A percentile compares a stretch with the other conserved stretches of the same genome.
phyloP scores from a whole-genome alignment of 1,284 basidiomycete genomes.

The Ganoderma lingzhi region DNA sequence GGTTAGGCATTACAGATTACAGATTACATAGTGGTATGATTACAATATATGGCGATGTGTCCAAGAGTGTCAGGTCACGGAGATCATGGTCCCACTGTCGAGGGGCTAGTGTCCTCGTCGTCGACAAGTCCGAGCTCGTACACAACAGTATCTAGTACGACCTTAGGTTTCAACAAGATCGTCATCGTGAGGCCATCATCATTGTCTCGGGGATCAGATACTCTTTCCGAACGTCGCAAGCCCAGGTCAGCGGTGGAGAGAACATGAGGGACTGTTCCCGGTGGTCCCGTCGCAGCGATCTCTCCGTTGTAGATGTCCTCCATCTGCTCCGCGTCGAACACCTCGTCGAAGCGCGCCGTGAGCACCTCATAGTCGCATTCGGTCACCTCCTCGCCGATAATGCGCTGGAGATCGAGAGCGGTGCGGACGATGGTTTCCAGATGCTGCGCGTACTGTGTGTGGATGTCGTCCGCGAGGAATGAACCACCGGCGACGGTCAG shows the following conservation, averaged over 20 bases:
- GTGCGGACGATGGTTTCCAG: slow-evolving; percentile 32
- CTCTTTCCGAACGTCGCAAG: slow-evolving; percentile 38
- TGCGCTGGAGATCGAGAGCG: slow-evolving; percentile 55
- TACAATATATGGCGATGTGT: neutral
- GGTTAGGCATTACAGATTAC: neutral
- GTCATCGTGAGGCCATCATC: slow-evolving; percentile 31
- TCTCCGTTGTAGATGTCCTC: slow-evolving; percentile 48
- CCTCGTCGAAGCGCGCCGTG: slow-evolving; percentile 45
- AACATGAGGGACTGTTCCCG: slow-evolving; percentile 34
- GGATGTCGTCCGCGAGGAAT: slow-evolving; percentile 17
- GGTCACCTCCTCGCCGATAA: slow-evolving; percentile 59
- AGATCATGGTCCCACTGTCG: slow-evolving; percentile 22
- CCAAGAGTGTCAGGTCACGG: slow-evolving; percentile 4
- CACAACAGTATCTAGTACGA: slow-evolving; percentile 43
- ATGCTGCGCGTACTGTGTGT: slow-evolving; percentile 20
- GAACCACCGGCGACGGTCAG: slow-evolving; percentile 31
- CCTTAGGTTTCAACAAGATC: slow-evolving; percentile 47
- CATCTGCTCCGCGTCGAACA: slow-evolving; percentile 54
- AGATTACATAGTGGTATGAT: neutral
- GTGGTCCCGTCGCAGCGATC: slow-evolving; percentile 18
- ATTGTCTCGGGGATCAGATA: slow-evolving; percentile 31
- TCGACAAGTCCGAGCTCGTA: slow-evolving; percentile 34
- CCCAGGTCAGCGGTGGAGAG: slow-evolving; percentile 50
- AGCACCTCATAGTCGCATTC: slow-evolving; percentile 54
- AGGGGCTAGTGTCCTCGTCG: slow-evolving; percentile 30